A percentile compares a stretch with the other conserved stretches of the same genome.
phyloP scores from a whole-genome alignment of 148 eudicot genomes.

The Vaccinium myrtillus region DNA sequence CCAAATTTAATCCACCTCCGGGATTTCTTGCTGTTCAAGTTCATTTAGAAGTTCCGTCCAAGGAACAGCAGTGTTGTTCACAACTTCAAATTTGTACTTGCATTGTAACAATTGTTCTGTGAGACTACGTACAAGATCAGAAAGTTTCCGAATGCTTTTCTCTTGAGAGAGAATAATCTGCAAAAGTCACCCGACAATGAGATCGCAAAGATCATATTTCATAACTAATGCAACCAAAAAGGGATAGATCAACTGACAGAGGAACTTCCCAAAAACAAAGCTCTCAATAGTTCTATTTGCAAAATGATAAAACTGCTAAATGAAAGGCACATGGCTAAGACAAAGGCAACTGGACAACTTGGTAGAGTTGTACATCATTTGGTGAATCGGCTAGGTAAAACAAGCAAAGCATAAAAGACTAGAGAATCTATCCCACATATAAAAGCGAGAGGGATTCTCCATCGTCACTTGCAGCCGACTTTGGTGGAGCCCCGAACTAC shows the following conservation, averaged over 20 bases:
- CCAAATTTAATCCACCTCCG: slow-evolving; percentile 23
- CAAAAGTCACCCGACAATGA: not conserved
- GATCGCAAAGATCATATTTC: not conserved
- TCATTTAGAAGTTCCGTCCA: slow-evolving; percentile 42
- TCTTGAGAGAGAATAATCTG: slow-evolving; percentile 63
- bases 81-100: slow-evolving; percentile 32
- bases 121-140: slow-evolving; percentile 44
- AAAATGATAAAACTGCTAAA: not conserved
- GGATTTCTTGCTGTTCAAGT: slow-evolving; percentile 42
- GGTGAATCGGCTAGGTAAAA: not conserved
- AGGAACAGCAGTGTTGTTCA: slow-evolving; percentile 33
- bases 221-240: not conserved
- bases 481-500: too few relatives aligned
- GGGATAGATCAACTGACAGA: not conserved
- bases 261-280: not conserved
- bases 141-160: slow-evolving; percentile 51
- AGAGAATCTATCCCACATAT: too few relatives aligned
- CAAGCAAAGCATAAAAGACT: not conserved
- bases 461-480: too few relatives aligned
- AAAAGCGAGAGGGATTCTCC: too few relatives aligned
- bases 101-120: slow-evolving; percentile 44
- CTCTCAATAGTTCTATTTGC: not conserved
- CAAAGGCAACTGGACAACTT: not conserved
- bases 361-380: not conserved
- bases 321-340: not conserved